Base-by-base conservation (phyloP, 495 filamentous ascomycete genomes). In the Clavariopsis aquatica region DNA sequence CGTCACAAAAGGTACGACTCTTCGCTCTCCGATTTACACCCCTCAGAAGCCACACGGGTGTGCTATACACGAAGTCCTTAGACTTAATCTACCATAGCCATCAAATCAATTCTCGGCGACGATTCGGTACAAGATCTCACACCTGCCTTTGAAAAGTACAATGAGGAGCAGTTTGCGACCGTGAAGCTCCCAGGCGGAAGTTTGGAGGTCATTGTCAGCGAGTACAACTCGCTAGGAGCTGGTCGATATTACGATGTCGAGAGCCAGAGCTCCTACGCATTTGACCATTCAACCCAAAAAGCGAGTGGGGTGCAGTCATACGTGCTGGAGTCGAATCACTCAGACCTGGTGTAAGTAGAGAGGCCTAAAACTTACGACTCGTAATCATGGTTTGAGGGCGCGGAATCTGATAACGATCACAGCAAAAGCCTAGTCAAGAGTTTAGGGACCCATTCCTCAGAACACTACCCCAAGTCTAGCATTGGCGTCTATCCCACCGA, bases 71-170 rank as follows among this genome's bases (percentile, higher is more conserved):
- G 9, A 28, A 20, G 2, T 26, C 4, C 5, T 31, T 1, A 9
- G 24, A 10, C n/a, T 49, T 65, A 26, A 63, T 38, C 31, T 43
- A 24, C 13, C 58, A 41, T 71, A 98, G 94, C 96, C 72, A 90
- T 99, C 80, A 96, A 97, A 75, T 77, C 84, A 52, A 81, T 99
- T 41, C 92, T 89, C 19, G 78, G 82, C 73, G 86, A 92, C 69
- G 86, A 84, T 26, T 84, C 86, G 10, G 76, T 93, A 43, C 76
- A 93, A 27, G 85, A 88, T 41, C 87, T 96, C 12, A 81, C 78
- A 4, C 90, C 92, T 2, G 92, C 94, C 0, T 94, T 97, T 77
- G 83, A 93, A 77, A 89, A 88, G 75, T 97, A 99, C 83, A 98
- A 96, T 72, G 93, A 97, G 75, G 88, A 91, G 76, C 95, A 99